These are phyloP conservation scores for Puccinia polysora DNA, from an alignment of 1,284 basidiomycete genomes.

Conservation along the genomic window DNA sequence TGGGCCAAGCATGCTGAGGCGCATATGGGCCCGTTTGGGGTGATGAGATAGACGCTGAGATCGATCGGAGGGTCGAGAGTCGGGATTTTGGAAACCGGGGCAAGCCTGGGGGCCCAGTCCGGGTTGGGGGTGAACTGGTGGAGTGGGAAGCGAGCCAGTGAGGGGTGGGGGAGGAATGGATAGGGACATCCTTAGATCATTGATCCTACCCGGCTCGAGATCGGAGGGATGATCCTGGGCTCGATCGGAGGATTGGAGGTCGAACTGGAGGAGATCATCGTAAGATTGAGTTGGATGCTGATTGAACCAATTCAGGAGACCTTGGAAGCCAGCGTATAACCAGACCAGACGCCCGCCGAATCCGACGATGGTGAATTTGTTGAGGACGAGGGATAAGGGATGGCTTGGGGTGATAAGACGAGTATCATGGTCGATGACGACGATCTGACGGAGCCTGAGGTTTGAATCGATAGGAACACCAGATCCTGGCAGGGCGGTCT, in stretches of 20 bases:
- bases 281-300: neutral
- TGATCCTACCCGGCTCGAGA: neutral
- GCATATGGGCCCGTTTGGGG: neutral
- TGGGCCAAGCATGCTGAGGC: conserved; percentile 7
- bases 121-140: too few species aligned
- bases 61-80: conserved; percentile 9
- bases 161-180: conserved; percentile 18
- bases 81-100: too few species aligned
- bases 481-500: neutral
- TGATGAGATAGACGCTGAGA: conserved; percentile 14
- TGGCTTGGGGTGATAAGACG: conserved; percentile 50
- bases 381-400: conserved; percentile 51
- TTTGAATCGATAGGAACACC: neutral
- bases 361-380: conserved; percentile 51
- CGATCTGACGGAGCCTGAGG: neutral
- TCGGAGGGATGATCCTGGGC: neutral
- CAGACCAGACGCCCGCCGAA: conserved; percentile 51
- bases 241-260: neutral
- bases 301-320: conserved; percentile 11
- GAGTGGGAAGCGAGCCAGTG: conserved; percentile 12
- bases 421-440: conserved; percentile 15
- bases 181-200: conserved; percentile 25
- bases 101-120: too few species aligned
- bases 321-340: conserved; percentile 51
- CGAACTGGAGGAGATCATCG: neutral